Base-by-base conservation (phyloP, 768 basidiomycete genomes). In the Russula olivacea region DNA sequence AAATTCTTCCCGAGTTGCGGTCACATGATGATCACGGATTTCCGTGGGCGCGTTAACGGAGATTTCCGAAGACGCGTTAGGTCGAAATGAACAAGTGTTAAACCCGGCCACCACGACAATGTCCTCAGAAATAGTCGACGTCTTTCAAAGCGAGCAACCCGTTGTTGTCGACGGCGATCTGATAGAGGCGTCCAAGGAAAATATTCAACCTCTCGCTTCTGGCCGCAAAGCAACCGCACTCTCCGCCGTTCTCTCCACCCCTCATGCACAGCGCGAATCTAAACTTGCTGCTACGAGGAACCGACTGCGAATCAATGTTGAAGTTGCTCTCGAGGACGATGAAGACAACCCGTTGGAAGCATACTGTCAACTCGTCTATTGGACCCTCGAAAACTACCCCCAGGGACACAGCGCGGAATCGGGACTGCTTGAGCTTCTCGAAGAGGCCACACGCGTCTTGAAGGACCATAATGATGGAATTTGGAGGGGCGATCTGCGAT, bases 381-480 rank as follows among this genome's bases (percentile, higher is more conserved):
- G 95, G 91, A 94, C 91, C 0, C 76, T 94, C 48, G 93, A 96
- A 72, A 93, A 92, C 73, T 96, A 98, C 71, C 94, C 96, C 0
- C 89, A 97, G 63, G 95, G 94, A 5, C 88, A 91, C 61, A 90
- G 87, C 55, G 87, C 87, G 1, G 89, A 93, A 71, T 93, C 90
- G 14, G 91, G 93, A 36, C 80, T 98, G n/a, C 77, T 98, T 19
- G 94, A 96, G 62, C 79, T 98, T 3, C 76, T 99, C 8, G 97
- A 99, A 71, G 90, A 93, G 70, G 91, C 93, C 17, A 97, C 97
- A 1, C 79, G 94, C 36, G 81, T 86, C 9, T 80, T 98, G 70
- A 87, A 93, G 68, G 86, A 88, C 68, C 78, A 91, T 68, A 79
- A 87, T 57, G 86, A 80, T 30, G 86, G 88, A 0, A 78, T 78